phyloP scores from a whole-genome alignment of 805 yeast species.

The Lachancea meyersii region DNA sequence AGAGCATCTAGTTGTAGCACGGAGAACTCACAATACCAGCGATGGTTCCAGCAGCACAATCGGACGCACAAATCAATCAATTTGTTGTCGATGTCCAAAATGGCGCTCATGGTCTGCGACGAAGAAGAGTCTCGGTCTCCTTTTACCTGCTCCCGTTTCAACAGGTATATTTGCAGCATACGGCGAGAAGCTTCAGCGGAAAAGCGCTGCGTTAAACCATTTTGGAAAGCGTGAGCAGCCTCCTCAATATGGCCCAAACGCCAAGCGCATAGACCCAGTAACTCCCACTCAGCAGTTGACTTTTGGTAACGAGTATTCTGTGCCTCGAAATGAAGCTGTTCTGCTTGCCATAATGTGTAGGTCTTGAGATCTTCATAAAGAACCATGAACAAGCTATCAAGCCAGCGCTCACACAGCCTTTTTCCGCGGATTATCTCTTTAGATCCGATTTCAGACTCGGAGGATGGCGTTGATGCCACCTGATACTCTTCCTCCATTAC shows the following conservation, averaged over 20 bases:
- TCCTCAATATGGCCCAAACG: conserved; percentile 82
- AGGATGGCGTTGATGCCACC: conserved; percentile 16
- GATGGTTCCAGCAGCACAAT: conserved; percentile 92
- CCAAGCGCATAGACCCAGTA: conserved; percentile 77
- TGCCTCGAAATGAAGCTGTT: conserved; percentile 79
- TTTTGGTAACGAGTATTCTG: conserved; percentile 76
- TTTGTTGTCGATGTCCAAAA: conserved; percentile 40
- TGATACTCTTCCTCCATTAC: conserved; percentile 61
- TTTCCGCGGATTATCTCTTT: conserved; percentile 50
- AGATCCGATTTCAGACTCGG: conserved; percentile 10
- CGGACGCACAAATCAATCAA: conserved; percentile 68
- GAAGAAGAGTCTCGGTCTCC: conserved; percentile 23
- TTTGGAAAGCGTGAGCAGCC: conserved; percentile 77
- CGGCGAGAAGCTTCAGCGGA: conserved; percentile 74
- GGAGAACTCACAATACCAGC: conserved; percentile 94
- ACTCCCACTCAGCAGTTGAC: conserved; percentile 85
- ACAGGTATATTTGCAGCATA: conserved; percentile 57
- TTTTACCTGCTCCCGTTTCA: conserved; percentile 38
- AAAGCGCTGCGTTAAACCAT: conserved; percentile 67
- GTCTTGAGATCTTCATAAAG: conserved; percentile 72
- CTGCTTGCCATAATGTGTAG: conserved; percentile 92
- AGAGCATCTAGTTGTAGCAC: conserved; percentile 57
- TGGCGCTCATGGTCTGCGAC: conserved; percentile 31
- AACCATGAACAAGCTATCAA: conserved; percentile 65
- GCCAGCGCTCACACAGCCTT: conserved; percentile 69